Evolutionary conservation across 257 asterid genomes (phyloP), one percentile per base, ranked within the genome.

Genomic region (Gentiana dahurica): DNA sequence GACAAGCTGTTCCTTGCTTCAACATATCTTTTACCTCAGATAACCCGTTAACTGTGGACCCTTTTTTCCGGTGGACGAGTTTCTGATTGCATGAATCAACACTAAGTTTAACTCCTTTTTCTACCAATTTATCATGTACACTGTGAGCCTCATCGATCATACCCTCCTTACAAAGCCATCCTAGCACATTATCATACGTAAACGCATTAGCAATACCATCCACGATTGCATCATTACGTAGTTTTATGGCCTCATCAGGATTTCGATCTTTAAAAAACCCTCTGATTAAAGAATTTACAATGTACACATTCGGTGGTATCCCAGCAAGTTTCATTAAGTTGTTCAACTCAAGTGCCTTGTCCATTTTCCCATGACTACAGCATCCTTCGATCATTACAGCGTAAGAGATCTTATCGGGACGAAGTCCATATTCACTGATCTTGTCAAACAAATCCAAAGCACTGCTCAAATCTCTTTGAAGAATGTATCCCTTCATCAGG

Each of bases 381-480:
- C 96, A 85, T 13, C 98, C 96, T 77, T 87, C 85, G 34, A 90
- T 73, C 45, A 87, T 67, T 60, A 87, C 94, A 3, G 95, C 88
- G 72, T 75, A 90, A 36, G 98, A 87, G 53, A 76, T 91, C 76
- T 81, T 78, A 69, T 77, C 79, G 15, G 96, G 95, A 71, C 49
- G 51, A 63, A 81, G 80, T 48, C 89, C 94, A 57, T 63, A 69
- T 58, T 70, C 69, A 11, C 74, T 73, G 49, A 82, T 63, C 63
- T 66, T 71, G 44, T 73, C 70, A 34, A 80, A 85, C 76, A 90
- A 72, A 33, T 69, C 81, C 82, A 87, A 70, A 36, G 94, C 78
- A 54, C 71, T 59, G n/a, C 4, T 59, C 52, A 84, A 67, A 79
- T 82, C 75, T 8, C 94, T 89, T 62, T 73, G 72, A 74, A 73